These are phyloP conservation scores for Dianthus caryophyllus DNA, from an alignment of 148 eudicot genomes.

Conservation along the genomic window DNA sequence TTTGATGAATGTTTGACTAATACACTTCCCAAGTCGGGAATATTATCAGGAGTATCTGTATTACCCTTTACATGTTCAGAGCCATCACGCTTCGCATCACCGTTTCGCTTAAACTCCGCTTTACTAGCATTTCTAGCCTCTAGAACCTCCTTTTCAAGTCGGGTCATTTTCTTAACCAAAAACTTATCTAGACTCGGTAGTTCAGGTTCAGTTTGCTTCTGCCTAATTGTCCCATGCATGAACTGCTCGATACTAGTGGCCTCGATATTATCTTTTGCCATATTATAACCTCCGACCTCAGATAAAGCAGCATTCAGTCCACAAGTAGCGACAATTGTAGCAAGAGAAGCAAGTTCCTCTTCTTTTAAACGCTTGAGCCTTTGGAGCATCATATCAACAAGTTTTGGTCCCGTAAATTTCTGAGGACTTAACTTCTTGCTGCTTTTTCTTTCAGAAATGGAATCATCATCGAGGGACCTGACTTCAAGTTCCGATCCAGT, in stretches of 20 bases:
- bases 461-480: constrained; percentile 23
- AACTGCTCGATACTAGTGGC: constrained; percentile 18
- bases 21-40: constrained; percentile 43
- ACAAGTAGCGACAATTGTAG: constrained; percentile 88
- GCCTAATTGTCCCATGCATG: constrained; percentile 23
- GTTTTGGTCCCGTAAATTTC: constrained; percentile 43
- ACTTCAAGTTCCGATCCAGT: constrained; percentile 41
- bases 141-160: constrained; percentile 74
- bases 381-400: constrained; percentile 71
- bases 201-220: constrained; percentile 40
- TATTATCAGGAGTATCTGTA: background rate
- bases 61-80: background rate
- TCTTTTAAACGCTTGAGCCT: constrained; percentile 75
- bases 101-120: constrained; percentile 28
- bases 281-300: constrained; percentile 32
- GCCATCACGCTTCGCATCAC: background rate
- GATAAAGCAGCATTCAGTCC: constrained; percentile 85
- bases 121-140: constrained; percentile 67
- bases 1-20: constrained; percentile 52
- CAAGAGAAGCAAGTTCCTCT: constrained; percentile 87
- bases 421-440: constrained; percentile 40
- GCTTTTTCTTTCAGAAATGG: constrained; percentile 30
- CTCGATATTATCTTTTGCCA: constrained; percentile 20
- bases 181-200: constrained; percentile 77
- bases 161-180: constrained; percentile 63